Percentiles rank a stretch among this genome's conserved stretches.
These are phyloP conservation scores for Stagonosporopsis vannaccii DNA, from an alignment of 2,329 filamentous ascomycete genomes.

Conservation along the genomic window DNA sequence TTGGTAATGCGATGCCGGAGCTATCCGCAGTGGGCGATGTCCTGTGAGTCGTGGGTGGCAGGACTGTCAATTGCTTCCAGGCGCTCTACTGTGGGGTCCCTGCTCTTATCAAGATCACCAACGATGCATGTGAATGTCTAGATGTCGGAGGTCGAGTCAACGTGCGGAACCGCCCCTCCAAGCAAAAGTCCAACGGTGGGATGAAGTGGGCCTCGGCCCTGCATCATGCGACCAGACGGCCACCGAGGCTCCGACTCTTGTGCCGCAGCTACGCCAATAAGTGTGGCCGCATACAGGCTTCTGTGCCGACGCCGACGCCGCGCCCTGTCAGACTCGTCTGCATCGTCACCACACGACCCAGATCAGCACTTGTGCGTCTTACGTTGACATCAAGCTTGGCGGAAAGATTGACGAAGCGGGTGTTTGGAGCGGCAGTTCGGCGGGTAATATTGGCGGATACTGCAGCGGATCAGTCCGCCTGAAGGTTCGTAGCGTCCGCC, in stretches of 20 bases:
- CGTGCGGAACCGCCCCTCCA: slow-evolving; percentile 17
- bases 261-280: no score
- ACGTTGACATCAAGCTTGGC: slow-evolving; percentile 1
- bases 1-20: slow-evolving; percentile 37
- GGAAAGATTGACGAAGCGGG: background rate
- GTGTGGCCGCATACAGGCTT: background rate
- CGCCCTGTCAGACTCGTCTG: background rate
- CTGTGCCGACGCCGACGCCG: slow-evolving; percentile 1
- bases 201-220: slow-evolving; percentile 18
- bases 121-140: slow-evolving; percentile 9
- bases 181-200: slow-evolving; percentile 16
- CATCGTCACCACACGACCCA: background rate
- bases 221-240: slow-evolving; percentile 3
- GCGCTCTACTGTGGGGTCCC: background rate
- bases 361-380: background rate
- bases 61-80: background rate
- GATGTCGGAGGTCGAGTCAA: slow-evolving; percentile 9
- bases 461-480: slow-evolving; percentile 12
- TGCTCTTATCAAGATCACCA: background rate
- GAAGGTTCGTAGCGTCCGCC: slow-evolving; percentile 8
- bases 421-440: background rate
- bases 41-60: background rate
- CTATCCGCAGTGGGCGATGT: slow-evolving; percentile 10
- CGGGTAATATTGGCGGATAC: slow-evolving; percentile 1
- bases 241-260: slow-evolving; percentile 14